Base-by-base conservation (phyloP, 495 filamentous ascomycete species). In the Daldinia caldariorum region DNA sequence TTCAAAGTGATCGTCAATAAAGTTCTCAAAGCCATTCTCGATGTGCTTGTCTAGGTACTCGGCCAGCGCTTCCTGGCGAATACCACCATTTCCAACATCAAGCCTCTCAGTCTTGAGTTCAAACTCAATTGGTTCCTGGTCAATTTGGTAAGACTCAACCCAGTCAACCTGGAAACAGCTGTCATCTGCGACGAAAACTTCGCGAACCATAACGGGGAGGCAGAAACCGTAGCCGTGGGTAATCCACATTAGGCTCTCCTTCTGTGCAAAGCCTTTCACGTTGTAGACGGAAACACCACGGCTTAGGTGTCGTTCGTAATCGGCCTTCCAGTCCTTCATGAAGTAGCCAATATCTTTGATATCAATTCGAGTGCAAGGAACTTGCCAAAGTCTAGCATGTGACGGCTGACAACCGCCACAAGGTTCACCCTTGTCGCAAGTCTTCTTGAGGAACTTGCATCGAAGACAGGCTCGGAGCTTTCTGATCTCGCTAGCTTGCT, bases 401-500 rank as follows among this genome's bases (percentile, higher is more conserved):
- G 93, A 93, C 14, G 94, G 94, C 79, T 95, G 91, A 83, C 94
- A 97, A 18, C 94, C 94, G 73, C 88, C 90, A 79, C 94, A 97
- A 41, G 94, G 93, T 79, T 97, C 93, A 60, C 94, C 94, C 80
- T 92, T 96, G 79, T 97, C 94, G 76, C 94, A 97, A 58, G 93
- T 97, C 87, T 97, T 97, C 87, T 97, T 97, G 71, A 97, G 84
- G 81, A 97, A 97, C 80, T 97, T 97, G 86, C 94, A 97, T n/a
- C 94, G 89, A 53, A 97, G 83, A 78, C 94, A 97, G 35, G 94
- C 94, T 67, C 93, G 87, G 71, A 97, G 83, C 79, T 97, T 97
- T 71, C 94, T 87, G 67, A 97, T 97, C 80, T 97, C 94, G 67
- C 91, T 92, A 35, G 94, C 94, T 80, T 97, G 94, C 81, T 95